Percentiles rank a stretch among this genome's conserved stretches.
Evolutionary conservation across 148 eudicot genomes (phyloP).

Genomic region (Mesembryanthemum crystallinum): DNA sequence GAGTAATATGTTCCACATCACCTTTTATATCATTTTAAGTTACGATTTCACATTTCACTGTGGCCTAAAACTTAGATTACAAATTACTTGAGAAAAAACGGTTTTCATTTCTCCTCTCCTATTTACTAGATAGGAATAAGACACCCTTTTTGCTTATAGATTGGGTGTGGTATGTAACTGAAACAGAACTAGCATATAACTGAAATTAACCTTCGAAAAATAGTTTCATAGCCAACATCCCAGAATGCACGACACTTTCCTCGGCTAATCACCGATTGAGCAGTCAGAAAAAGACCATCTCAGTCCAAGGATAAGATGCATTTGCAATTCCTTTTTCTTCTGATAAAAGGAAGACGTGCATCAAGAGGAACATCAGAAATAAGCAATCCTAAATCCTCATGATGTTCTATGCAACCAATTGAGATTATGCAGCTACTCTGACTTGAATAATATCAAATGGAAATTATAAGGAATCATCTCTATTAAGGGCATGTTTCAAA

Average conservation of each 20-base stretch:
- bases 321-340: neutral
- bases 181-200: neutral
- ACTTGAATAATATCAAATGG: neutral
- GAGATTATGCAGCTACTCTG: neutral
- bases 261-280: constrained; percentile 3
- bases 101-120: neutral
- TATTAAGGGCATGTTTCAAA: neutral
- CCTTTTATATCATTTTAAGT: neutral
- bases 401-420: neutral
- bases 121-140: neutral
- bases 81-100: neutral
- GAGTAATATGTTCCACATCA: neutral
- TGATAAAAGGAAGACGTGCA: neutral
- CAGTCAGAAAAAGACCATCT: neutral
- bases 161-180: neutral
- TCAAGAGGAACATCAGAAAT: neutral
- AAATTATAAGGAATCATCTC: neutral
- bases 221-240: neutral
- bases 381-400: neutral
- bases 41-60: neutral
- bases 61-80: neutral
- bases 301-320: neutral
- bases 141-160: neutral
- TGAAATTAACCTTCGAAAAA: neutral
- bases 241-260: neutral